These are phyloP conservation scores for Salvia miltiorrhiza DNA, from an alignment of 257 asterid genomes.

Conservation along the genomic window DNA sequence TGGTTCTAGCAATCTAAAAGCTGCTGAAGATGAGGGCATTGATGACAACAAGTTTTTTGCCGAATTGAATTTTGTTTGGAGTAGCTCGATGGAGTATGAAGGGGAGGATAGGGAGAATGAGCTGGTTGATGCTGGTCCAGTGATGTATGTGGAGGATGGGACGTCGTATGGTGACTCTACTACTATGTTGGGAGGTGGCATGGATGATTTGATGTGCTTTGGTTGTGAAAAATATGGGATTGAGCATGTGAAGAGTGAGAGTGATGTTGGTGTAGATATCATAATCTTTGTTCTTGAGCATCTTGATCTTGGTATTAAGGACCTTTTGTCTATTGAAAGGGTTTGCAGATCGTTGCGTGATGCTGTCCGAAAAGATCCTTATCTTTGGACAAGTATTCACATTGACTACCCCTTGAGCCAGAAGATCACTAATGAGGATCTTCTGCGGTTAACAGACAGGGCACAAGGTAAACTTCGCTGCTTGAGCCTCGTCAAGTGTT, in stretches of 20 bases:
- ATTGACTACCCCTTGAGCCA: constrained; percentile 39
- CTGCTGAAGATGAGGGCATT: constrained; percentile 21
- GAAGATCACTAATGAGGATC: constrained; percentile 51
- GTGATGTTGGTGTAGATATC: constrained; percentile 45
- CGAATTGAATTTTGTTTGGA: constrained; percentile 38
- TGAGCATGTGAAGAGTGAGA: constrained; percentile 14
- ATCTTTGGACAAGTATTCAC: constrained; percentile 59
- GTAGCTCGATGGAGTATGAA: constrained; percentile 27
- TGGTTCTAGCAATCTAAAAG: constrained; percentile 17
- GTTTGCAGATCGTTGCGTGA: constrained; percentile 66
- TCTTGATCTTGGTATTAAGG: constrained; percentile 55
- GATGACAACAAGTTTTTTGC: constrained; percentile 32
- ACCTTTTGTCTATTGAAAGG: constrained; percentile 63
- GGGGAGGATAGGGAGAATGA: constrained; percentile 29
- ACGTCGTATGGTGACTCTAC: constrained; percentile 16
- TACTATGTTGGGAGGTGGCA: constrained; percentile 19
- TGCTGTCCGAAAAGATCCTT: constrained; percentile 62
- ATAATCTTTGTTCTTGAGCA: constrained; percentile 50
- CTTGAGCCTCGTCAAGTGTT: constrained; percentile 56
- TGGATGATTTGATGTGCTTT: constrained; percentile 39
- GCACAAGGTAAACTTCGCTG: constrained; percentile 65
- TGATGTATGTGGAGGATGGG: constrained; percentile 24
- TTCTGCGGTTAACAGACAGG: constrained; percentile 53
- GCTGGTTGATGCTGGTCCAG: constrained; percentile 21
- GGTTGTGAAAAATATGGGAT: constrained; percentile 44